These are phyloP conservation scores for Neonectria magnoliae DNA, from an alignment of 2,329 filamentous ascomycete genomes.

Conservation along the genomic window DNA sequence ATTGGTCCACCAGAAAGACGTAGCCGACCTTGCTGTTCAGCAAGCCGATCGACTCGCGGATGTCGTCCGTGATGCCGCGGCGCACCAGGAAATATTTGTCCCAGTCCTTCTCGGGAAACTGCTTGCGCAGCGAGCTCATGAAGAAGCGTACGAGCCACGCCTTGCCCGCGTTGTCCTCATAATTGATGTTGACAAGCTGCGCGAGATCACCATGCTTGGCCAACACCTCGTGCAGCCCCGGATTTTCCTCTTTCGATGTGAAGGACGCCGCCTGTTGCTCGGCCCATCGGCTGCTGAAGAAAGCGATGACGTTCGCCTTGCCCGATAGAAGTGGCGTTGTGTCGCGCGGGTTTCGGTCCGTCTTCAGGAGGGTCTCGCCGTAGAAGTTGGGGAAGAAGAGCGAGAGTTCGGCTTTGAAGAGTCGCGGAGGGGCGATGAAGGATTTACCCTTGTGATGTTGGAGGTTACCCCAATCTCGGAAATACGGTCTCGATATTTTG, in stretches of 20 bases:
- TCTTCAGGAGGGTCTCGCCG: constrained; percentile 77
- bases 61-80: constrained; percentile 67
- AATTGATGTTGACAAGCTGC: constrained; percentile 87
- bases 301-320: constrained; percentile 78
- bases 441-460: constrained; percentile 87
- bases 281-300: constrained; percentile 89
- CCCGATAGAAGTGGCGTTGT: constrained; percentile 81
- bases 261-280: constrained; percentile 83
- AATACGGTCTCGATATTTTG: constrained; percentile 88
- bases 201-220: constrained; percentile 61
- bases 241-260: constrained; percentile 71
- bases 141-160: constrained; percentile 68
- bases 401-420: constrained; percentile 83
- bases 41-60: constrained; percentile 72
- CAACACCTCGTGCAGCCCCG: constrained; percentile 73
- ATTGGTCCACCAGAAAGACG: constrained; percentile 86
- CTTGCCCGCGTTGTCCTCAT: constrained; percentile 82
- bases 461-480: constrained; percentile 93
- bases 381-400: constrained; percentile 94
- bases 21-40: constrained; percentile 94
- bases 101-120: constrained; percentile 64
- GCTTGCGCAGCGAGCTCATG: constrained; percentile 61
- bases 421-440: constrained; percentile 84
- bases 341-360: constrained; percentile 62
- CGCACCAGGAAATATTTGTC: constrained; percentile 70